A percentile compares a stretch with the other conserved stretches of the same genome.
Conservation (phyloP, 495 filamentous ascomycete species). For the Cercophora newfieldiana region DNA sequence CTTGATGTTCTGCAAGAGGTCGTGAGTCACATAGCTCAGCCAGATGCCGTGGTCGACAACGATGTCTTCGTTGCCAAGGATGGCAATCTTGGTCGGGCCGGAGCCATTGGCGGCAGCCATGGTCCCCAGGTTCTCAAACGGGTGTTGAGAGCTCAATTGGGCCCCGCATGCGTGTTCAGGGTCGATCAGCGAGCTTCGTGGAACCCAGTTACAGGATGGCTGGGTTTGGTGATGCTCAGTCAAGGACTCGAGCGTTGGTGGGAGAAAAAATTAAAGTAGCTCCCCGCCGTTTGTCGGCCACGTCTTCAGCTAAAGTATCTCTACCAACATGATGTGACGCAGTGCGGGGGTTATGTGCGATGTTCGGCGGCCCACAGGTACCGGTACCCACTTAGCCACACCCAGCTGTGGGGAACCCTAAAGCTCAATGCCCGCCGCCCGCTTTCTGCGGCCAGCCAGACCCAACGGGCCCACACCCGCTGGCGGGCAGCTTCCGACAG, state of each 20-base stretch:
- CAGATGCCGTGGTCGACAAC: conserved; percentile 91
- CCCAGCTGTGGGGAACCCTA: conserved; percentile 2
- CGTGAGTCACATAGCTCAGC: conserved; percentile 75
- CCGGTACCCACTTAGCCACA: conserved; percentile 11
- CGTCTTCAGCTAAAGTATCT: neutral
- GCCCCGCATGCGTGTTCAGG: conserved; percentile 24
- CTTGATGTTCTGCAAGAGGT: conserved; percentile 72
- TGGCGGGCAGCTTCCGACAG: neutral
- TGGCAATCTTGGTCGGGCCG: conserved; percentile 51
- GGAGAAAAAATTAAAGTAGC: conserved; percentile 6
- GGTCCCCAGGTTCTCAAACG: conserved; percentile 22
- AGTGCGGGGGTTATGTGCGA: neutral
- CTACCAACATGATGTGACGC: neutral
- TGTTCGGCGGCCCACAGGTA: conserved; percentile 1
- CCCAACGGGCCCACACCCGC: neutral
- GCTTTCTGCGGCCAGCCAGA: neutral
- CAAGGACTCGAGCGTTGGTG: neutral
- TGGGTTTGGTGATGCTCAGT: neutral
- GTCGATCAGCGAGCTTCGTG: neutral
- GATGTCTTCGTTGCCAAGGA: conserved; percentile 70
- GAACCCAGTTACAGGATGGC: conserved; percentile 14
- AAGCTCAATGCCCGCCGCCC: neutral
- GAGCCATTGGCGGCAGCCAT: conserved; percentile 31
- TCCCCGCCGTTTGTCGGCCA: conserved; percentile 17
- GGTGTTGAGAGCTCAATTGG: conserved; percentile 26